phyloP scores from a whole-genome alignment of 2,329 filamentous ascomycete species.

The Alternaria hordeiaustralica region DNA sequence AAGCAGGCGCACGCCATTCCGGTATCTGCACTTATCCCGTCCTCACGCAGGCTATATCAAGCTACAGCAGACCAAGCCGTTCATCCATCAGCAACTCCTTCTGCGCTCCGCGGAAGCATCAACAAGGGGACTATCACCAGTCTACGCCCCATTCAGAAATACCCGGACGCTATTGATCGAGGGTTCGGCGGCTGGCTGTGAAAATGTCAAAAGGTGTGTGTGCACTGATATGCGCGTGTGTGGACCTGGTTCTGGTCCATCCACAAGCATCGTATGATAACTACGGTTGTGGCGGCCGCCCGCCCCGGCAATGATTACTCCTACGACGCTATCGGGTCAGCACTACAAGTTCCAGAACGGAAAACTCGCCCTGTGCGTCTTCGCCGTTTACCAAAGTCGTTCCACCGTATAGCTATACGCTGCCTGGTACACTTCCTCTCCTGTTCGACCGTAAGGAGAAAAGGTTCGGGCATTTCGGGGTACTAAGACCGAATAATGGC shows the following conservation, averaged over 20 bases:
- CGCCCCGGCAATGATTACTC: background rate
- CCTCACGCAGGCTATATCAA: background rate
- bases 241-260: background rate
- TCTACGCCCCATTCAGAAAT: background rate
- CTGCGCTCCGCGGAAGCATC: background rate
- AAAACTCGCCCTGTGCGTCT: background rate
- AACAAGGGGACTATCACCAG: background rate
- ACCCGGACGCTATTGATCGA: background rate
- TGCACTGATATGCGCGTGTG: background rate
- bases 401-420: background rate
- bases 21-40: background rate
- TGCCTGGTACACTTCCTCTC: background rate
- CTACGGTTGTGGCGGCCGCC: conserved; percentile 1
- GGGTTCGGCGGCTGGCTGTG: background rate
- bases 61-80: background rate
- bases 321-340: background rate
- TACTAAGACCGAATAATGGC: background rate
- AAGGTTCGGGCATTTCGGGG: background rate
- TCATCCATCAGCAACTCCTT: background rate
- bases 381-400: background rate
- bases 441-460: background rate
- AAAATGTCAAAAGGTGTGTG: background rate
- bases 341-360: background rate
- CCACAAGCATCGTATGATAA: background rate
- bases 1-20: background rate